These are phyloP conservation scores for Cicer yamashitae DNA, from an alignment of 306 rosid genomes.

Conservation along the genomic window DNA sequence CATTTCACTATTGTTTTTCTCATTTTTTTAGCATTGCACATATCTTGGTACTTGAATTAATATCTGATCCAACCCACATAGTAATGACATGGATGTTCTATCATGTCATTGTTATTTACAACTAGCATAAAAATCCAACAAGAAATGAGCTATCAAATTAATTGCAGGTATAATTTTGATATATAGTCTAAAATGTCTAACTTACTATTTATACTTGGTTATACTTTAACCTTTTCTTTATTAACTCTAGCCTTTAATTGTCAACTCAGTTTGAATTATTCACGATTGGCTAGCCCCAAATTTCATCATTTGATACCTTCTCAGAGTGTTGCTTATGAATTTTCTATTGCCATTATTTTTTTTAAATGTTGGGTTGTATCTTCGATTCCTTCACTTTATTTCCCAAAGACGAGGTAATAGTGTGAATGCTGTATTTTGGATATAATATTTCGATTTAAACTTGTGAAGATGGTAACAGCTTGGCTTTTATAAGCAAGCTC, in stretches of 20 bases:
- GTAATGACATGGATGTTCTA: no score
- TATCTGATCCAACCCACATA: no score
- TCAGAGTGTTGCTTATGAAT: not conserved
- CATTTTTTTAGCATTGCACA: no score
- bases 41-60: no score
- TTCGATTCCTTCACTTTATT: not conserved
- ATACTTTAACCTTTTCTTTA: not conserved
- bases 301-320: constrained; percentile 1
- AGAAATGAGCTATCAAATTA: not conserved
- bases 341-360: not conserved
- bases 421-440: not conserved
- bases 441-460: not conserved
- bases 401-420: not conserved
- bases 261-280: not conserved
- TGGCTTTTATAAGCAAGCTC: not conserved
- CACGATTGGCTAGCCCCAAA: not conserved
- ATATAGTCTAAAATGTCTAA: constrained; percentile 4
- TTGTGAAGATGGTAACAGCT: not conserved
- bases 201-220: not conserved
- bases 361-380: not conserved
- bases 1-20: no score
- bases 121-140: constrained; percentile 1
- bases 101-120: no score
- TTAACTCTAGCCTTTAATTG: not conserved
- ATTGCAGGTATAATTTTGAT: not conserved